phyloP scores from a whole-genome alignment of 768 basidiomycete species.

The Lactarius vividus region DNA sequence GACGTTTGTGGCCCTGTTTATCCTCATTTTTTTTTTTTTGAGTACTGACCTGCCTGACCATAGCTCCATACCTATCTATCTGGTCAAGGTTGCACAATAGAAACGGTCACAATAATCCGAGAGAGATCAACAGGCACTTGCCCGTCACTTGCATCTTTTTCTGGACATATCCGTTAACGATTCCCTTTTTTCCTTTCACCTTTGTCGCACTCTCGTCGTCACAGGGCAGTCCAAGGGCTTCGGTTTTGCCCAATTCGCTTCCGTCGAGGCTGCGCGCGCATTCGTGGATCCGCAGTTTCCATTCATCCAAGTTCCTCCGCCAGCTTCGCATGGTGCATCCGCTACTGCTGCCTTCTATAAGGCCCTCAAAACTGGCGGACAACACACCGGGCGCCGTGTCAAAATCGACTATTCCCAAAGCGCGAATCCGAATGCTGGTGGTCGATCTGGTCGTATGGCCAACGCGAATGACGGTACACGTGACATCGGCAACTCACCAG shows the following conservation, averaged over 20 bases:
- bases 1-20: slow-evolving; percentile 64
- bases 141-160: slow-evolving; percentile 69
- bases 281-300: slow-evolving; percentile 92
- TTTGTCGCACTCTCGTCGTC: slow-evolving; percentile 17
- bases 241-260: slow-evolving; percentile 93
- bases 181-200: slow-evolving; percentile 42
- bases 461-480: slow-evolving; percentile 90
- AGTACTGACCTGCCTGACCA: slow-evolving; percentile 31
- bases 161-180: slow-evolving; percentile 69
- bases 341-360: slow-evolving; percentile 70
- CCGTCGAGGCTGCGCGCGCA: slow-evolving; percentile 79
- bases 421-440: slow-evolving; percentile 66
- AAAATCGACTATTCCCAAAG: slow-evolving; percentile 96
- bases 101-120: slow-evolving; percentile 92
- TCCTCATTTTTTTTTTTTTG: slow-evolving; percentile 34
- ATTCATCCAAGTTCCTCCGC: slow-evolving; percentile 88
- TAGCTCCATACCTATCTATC: slow-evolving; percentile 80
- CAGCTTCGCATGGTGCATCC: slow-evolving; percentile 82
- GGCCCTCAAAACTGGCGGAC: slow-evolving; percentile 65
- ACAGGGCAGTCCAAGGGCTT: slow-evolving; percentile 91
- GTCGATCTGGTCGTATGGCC: slow-evolving; percentile 52
- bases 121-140: slow-evolving; percentile 96
- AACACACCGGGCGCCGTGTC: slow-evolving; percentile 79
- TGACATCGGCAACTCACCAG: slow-evolving; percentile 87
- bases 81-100: slow-evolving; percentile 68